Conservation (phyloP, 805 yeast genomes). For the Suhomyces vadensis region DNA sequence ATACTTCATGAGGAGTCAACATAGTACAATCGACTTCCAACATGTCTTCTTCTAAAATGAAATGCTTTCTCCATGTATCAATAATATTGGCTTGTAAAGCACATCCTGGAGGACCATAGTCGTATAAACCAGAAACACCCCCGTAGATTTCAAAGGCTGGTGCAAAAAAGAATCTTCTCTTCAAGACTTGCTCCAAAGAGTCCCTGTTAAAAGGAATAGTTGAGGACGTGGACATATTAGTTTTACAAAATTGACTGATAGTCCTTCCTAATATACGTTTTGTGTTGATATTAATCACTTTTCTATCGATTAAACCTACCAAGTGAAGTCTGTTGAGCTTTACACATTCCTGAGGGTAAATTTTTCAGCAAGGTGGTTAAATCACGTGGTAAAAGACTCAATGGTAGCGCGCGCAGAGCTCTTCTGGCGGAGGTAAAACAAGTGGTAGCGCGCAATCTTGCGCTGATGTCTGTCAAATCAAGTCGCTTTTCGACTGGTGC, state of each 20-base stretch:
- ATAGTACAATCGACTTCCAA: constrained; percentile 97
- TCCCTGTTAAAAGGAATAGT: constrained; percentile 72
- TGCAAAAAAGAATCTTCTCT: constrained; percentile 95
- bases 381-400: no score
- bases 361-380: no score
- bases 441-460: no score
- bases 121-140: constrained; percentile 97
- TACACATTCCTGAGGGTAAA: neutral
- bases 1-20: constrained; percentile 96
- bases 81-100: constrained; percentile 94
- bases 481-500: no score
- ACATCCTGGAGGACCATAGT: constrained; percentile 99
- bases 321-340: neutral
- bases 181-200: constrained; percentile 81
- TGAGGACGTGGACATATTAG: constrained; percentile 29
- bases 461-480: no score
- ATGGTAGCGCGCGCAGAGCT: no score
- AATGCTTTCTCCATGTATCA: constrained; percentile 97
- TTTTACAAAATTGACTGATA: constrained; percentile 1
- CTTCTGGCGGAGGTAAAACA: no score
- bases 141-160: constrained; percentile 98
- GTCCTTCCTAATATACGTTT: constrained; percentile 2
- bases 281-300: neutral
- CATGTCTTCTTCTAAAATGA: constrained; percentile 97
- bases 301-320: constrained; percentile 5